These are phyloP conservation scores for Tritrichomonas musculus DNA, from an alignment of 208 protist genomes.

Conservation along the genomic window DNA sequence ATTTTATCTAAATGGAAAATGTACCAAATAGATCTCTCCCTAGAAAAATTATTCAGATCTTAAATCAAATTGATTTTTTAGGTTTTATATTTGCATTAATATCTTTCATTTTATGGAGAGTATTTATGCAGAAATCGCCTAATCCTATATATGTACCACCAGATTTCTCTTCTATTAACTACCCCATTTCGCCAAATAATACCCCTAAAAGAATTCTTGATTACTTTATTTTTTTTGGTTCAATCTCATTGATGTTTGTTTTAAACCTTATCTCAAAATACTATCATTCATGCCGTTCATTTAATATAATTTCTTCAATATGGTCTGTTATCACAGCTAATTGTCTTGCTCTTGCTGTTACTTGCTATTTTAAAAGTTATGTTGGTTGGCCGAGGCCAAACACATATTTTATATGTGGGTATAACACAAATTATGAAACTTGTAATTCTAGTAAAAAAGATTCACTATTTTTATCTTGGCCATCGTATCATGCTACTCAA, in stretches of 20 bases:
- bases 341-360: background rate
- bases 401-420: background rate
- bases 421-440: background rate
- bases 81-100: too few species aligned
- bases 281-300: background rate
- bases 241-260: background rate
- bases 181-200: background rate
- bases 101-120: too few species aligned
- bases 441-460: background rate
- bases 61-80: too few species aligned
- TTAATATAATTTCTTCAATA: background rate
- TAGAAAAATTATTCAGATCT: too few species aligned
- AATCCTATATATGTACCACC: too few species aligned
- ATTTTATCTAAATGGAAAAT: too few species aligned
- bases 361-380: background rate
- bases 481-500: background rate
- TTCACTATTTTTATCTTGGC: background rate
- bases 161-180: too few species aligned
- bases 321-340: background rate
- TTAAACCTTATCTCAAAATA: background rate
- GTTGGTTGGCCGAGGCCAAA: background rate
- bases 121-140: too few species aligned
- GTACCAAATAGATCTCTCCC: too few species aligned
- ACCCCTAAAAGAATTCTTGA: background rate
- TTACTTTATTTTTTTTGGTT: background rate